These are phyloP conservation scores for Sporothrix euskadiensis DNA, from an alignment of 2,329 filamentous ascomycete species.

Conservation along the genomic window DNA sequence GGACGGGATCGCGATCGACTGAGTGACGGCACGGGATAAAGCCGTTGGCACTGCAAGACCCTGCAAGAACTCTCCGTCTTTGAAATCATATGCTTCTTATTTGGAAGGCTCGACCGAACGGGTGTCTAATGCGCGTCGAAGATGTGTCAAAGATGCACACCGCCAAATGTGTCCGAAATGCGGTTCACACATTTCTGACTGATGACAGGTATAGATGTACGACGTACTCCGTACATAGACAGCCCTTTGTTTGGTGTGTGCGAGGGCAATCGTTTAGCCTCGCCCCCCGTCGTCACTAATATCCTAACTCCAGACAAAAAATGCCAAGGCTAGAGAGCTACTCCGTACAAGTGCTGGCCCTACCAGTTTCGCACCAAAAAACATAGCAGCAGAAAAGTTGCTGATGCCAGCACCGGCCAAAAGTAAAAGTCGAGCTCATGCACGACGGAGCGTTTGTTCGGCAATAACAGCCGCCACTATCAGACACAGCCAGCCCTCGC, in stretches of 20 bases:
- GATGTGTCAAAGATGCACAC: too few relatives aligned
- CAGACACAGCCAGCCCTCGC: not conserved
- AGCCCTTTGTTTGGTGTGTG: too few relatives aligned
- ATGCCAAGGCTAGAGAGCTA: not conserved
- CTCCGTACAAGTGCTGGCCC: too few relatives aligned
- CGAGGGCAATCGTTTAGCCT: not conserved
- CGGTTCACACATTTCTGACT: too few relatives aligned
- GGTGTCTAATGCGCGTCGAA: too few relatives aligned
- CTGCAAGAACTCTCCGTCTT: not conserved
- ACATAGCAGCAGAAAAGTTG: not conserved
- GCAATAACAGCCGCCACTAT: not conserved
- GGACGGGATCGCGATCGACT: too few relatives aligned
- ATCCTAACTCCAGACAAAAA: not conserved
- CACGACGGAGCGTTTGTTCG: not conserved
- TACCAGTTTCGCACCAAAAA: too few relatives aligned
- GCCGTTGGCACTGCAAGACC: too few relatives aligned
- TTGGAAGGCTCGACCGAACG: not conserved
- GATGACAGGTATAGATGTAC: not conserved
- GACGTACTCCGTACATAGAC: too few relatives aligned
- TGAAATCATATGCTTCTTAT: not conserved
- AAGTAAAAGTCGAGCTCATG: not conserved
- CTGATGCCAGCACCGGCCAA: not conserved
- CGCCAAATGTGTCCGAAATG: not conserved
- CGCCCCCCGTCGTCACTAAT: not conserved
- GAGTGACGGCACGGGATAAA: too few relatives aligned